These are phyloP conservation scores for Cryptosporidium xiaoi DNA, from an alignment of 169 alveolate genomes.

Conservation along the genomic window DNA sequence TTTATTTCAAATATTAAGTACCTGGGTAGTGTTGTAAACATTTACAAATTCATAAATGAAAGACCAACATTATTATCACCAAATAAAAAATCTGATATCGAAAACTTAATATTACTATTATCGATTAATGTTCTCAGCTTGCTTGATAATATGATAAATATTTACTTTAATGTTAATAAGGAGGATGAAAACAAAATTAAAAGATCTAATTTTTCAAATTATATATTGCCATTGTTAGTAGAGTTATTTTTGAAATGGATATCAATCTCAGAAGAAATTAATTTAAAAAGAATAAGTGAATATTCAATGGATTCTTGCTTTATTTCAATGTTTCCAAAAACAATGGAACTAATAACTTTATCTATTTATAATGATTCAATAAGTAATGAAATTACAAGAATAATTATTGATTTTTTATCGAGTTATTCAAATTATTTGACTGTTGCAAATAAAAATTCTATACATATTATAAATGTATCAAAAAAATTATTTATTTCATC, in stretches of 20 bases:
- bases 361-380: constrained; percentile 27
- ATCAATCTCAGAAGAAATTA: constrained; percentile 27
- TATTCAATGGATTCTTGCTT: neutral
- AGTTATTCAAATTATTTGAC: constrained; percentile 8
- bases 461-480: neutral
- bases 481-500: constrained; percentile 24
- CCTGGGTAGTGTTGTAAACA: constrained; percentile 5
- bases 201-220: neutral
- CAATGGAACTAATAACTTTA: constrained; percentile 4
- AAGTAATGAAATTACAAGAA: constrained; percentile 28
- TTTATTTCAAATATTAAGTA: constrained; percentile 29
- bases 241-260: constrained; percentile 43
- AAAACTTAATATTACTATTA: neutral
- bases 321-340: constrained; percentile 8
- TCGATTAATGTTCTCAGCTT: neutral
- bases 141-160: constrained; percentile 17
- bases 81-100: constrained; percentile 2
- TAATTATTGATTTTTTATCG: constrained; percentile 1
- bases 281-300: neutral
- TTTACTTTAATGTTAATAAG: neutral
- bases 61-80: constrained; percentile 33
- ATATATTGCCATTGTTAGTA: constrained; percentile 17
- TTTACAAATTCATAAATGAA: constrained; percentile 24
- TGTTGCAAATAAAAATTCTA: neutral
- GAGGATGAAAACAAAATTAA: neutral